Percentiles rank a stretch among this genome's conserved stretches.
phyloP scores from a whole-genome alignment of 805 yeast genomes.

The Yamadazyma philogaea region DNA sequence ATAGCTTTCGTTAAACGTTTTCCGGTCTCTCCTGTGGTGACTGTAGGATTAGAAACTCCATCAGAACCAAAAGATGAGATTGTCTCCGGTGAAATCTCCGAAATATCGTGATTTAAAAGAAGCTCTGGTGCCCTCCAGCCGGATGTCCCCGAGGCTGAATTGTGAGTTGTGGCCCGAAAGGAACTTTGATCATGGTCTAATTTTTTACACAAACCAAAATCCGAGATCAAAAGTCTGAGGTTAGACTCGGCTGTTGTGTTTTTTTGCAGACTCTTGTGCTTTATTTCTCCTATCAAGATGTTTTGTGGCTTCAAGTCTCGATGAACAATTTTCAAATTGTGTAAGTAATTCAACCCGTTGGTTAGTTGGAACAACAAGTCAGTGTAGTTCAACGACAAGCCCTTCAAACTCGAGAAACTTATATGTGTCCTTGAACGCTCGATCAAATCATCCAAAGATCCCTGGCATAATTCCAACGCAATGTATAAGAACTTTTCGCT shows the following conservation, averaged over 20 bases:
- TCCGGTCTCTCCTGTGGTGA: conserved; percentile 9
- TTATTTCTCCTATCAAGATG: conserved; percentile 75
- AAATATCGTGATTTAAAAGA: conserved; percentile 40
- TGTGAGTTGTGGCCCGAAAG: conserved; percentile 85
- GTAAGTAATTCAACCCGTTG: conserved; percentile 81
- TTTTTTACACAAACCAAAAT: conserved; percentile 92
- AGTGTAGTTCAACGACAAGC: conserved; percentile 28
- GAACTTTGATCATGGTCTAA: conserved; percentile 91
- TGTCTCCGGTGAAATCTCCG: conserved; percentile 39
- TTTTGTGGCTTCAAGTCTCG: conserved; percentile 94
- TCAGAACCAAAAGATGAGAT: conserved; percentile 27
- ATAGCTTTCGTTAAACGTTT: conserved; percentile 82
- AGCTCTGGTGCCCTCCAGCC: conserved; percentile 99
- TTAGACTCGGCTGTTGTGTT: conserved; percentile 14
- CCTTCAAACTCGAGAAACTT: conserved; percentile 24
- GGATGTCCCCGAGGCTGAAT: conserved; percentile 88
- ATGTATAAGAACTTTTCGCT: conserved; percentile 80
- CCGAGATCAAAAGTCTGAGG: conserved; percentile 77
- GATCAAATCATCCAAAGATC: conserved; percentile 82
- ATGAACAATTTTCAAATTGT: conserved; percentile 87
- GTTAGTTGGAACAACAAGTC: conserved; percentile 71
- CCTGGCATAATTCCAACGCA: conserved; percentile 87
- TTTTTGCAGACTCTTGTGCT: conserved; percentile 24
- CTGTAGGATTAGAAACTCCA: conserved; percentile 1
- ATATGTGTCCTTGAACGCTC: conserved; percentile 48